These are phyloP conservation scores for Phaeolepiota aurea DNA, from an alignment of 768 basidiomycete species.

Conservation along the genomic window DNA sequence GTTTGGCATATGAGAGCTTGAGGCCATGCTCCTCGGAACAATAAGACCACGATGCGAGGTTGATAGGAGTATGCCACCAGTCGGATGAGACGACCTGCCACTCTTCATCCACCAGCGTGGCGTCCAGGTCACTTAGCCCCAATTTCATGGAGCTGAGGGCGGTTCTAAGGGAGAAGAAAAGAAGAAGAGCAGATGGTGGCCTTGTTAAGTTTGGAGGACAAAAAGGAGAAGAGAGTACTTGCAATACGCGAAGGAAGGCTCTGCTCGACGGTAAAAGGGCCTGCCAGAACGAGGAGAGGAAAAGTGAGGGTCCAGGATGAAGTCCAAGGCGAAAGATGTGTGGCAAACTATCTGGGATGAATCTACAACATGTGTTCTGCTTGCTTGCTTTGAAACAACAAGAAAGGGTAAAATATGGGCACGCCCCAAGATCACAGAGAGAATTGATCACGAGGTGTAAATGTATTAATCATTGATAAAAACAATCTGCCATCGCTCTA, in stretches of 20 bases:
- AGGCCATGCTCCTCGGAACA: constrained; percentile 10
- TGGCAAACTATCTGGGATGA: too few relatives aligned
- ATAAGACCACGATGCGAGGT: constrained; percentile 32
- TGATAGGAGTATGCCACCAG: constrained; percentile 33
- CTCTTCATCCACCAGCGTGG: constrained; percentile 22
- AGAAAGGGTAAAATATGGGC: constrained; percentile 18
- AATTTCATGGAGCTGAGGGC: constrained; percentile 15
- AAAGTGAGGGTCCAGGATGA: too few relatives aligned
- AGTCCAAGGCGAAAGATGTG: too few relatives aligned
- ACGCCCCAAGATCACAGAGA: constrained; percentile 13
- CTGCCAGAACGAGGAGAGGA: not conserved
- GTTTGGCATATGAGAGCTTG: constrained; percentile 16
- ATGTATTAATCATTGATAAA: not conserved
- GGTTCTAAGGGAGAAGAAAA: not conserved
- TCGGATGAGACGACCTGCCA: constrained; percentile 29
- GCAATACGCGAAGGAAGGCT: not conserved
- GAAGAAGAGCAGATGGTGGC: not conserved
- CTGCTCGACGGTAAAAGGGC: not conserved
- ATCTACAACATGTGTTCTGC: constrained; percentile 25
- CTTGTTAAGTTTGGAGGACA: not conserved
- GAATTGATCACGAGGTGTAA: not conserved
- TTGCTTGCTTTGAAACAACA: constrained; percentile 12
- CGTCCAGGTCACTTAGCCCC: constrained; percentile 10
- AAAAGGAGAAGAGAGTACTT: not conserved
- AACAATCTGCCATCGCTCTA: not conserved